A percentile compares a stretch with the other conserved stretches of the same genome.
Evolutionary conservation across 1,284 basidiomycete genomes (phyloP).

Genomic region (Sphaerobolus stellatus): DNA sequence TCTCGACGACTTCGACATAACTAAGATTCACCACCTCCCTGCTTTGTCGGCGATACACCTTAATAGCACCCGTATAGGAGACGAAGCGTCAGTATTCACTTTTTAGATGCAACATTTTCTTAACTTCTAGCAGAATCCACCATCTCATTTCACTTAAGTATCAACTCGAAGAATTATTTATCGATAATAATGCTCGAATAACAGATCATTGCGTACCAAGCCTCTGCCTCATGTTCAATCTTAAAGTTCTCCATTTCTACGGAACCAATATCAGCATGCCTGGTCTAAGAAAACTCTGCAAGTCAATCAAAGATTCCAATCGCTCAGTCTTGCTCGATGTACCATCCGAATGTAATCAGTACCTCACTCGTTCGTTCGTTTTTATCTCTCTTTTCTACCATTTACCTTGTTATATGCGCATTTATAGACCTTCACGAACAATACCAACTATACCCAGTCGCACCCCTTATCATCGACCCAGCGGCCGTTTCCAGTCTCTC

Average conservation of each 20-base stretch:
- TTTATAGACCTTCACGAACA: constrained; percentile 41
- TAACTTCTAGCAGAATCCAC: constrained; percentile 44
- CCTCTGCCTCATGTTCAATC: constrained; percentile 45
- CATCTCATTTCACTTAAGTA: constrained; percentile 54
- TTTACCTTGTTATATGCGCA: not conserved
- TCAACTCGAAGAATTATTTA: constrained; percentile 49
- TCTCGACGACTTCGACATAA: constrained; percentile 49
- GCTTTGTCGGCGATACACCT: constrained; percentile 49
- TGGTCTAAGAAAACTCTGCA: constrained; percentile 53
- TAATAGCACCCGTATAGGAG: constrained; percentile 54
- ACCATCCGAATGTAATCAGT: constrained; percentile 50
- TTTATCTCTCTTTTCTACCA: not conserved
- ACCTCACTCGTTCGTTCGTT: constrained; percentile 49
- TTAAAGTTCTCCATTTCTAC: constrained; percentile 50
- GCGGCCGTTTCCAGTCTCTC: constrained; percentile 42
- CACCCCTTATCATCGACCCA: constrained; percentile 52
- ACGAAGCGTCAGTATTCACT: constrained; percentile 51
- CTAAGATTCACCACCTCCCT: constrained; percentile 53
- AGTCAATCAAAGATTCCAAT: constrained; percentile 34
- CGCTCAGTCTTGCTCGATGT: constrained; percentile 50
- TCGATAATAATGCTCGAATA: constrained; percentile 52
- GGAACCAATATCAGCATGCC: constrained; percentile 55
- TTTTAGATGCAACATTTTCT: constrained; percentile 1
- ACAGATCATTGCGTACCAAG: constrained; percentile 56
- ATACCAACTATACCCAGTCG: constrained; percentile 46